Conservation (phyloP, 805 yeast species). For the Saturnispora quitensis region DNA sequence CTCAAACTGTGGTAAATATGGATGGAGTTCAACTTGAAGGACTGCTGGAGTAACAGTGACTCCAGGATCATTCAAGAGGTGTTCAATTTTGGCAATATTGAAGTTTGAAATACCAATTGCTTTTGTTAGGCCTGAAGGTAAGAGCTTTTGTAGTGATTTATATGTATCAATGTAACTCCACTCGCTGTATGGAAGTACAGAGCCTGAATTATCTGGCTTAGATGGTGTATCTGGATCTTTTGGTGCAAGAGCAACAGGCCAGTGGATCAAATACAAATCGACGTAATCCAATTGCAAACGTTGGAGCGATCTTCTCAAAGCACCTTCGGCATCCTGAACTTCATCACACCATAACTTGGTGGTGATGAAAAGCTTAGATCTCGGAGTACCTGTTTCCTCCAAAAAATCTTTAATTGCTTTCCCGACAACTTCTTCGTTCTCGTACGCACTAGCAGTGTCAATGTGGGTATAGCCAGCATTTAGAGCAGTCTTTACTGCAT, state of each 20-base stretch:
- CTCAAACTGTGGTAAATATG: conserved; percentile 58
- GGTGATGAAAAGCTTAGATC: conserved; percentile 50
- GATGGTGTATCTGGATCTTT: conserved; percentile 30
- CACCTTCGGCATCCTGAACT: conserved; percentile 33
- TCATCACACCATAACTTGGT: conserved; percentile 51
- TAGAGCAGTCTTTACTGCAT: conserved; percentile 52
- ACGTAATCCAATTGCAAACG: conserved; percentile 50
- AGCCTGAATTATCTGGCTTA: conserved; percentile 27
- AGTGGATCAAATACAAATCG: conserved; percentile 58
- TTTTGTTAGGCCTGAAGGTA: conserved; percentile 42
- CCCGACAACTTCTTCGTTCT: conserved; percentile 53
- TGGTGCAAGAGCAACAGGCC: conserved; percentile 45
- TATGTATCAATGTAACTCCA: conserved; percentile 49
- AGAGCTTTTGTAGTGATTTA: conserved; percentile 53
- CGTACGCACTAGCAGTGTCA: conserved; percentile 65
- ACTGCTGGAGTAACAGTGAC: conserved; percentile 53
- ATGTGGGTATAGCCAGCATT: conserved; percentile 65
- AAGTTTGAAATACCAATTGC: conserved; percentile 79
- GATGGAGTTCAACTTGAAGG: conserved; percentile 73
- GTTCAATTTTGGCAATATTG: conserved; percentile 44
- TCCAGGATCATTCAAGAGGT: conserved; percentile 40
- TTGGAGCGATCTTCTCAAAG: conserved; percentile 41
- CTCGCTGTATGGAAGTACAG: conserved; percentile 23
- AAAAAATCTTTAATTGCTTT: conserved; percentile 39
- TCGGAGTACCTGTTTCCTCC: conserved; percentile 47